Base-by-base conservation (phyloP, 2,329 filamentous ascomycete genomes). In the Tolypocladium endophyticum region DNA sequence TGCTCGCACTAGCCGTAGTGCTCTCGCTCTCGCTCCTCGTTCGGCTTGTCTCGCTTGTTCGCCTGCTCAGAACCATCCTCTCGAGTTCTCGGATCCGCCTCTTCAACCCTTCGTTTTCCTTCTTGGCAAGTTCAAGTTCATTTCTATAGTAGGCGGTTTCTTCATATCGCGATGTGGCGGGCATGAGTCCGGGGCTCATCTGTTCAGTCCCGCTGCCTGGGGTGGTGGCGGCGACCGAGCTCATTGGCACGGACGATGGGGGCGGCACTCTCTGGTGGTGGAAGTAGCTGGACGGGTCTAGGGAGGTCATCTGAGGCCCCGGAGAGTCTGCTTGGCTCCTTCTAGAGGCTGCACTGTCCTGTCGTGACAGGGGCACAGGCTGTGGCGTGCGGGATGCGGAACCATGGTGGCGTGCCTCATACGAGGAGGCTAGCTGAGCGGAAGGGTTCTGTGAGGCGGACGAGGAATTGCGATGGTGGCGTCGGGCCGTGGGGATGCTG, bases 71-170 rank as follows among this genome's bases (percentile, higher is more conserved):
- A 9, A 87, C 73, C 62, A 77, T 72, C 43, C 78, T 76, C 72
- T 88, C 86, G 14, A 88, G 72, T 52, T 88, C 85, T 54, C 83
- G 78, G 60, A 88, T 81, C 18, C 82, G 78, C 59, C 79, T 76
- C 74, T 85, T 86, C 54, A 88, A 72, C 0, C 71, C 69, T 58
- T 88, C 85, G 61, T 88, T 88, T 71, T 88, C 86, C 55, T 79
- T 76, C 72, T 86, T 87, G 45, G 83, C 81, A 6, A 66, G 73
- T 30, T 88, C 85, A 0, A 88, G 74, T 67, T 88, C 85, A 43
- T 79, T 76, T 5, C 84, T 77, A 65, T 83, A 84, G 61, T 79
- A 80, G 0, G 80, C 81, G 0, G 82, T 82, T 70, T 88, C 85
- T 64, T 87, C 85, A 68, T 85, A 86, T 16, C 85, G 79, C 14